Conservation (phyloP, 2,329 filamentous ascomycete genomes). For the Eurotiales sp. region DNA sequence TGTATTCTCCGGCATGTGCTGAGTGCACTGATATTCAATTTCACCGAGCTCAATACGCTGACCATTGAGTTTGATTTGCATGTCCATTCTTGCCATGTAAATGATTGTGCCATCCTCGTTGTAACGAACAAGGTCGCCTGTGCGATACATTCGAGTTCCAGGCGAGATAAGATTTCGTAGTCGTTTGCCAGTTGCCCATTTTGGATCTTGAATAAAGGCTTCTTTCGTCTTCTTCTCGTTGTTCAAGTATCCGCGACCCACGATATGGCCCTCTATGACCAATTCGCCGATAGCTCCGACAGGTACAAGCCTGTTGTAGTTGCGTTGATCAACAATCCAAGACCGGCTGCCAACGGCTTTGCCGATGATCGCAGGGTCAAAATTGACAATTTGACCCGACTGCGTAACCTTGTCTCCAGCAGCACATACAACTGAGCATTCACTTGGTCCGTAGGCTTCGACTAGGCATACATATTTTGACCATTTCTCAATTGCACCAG, state of each 20-base stretch:
- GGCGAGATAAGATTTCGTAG: conserved; percentile 16
- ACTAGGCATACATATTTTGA: conserved; percentile 38
- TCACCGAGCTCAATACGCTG: conserved; percentile 43
- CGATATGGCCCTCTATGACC: conserved; percentile 44
- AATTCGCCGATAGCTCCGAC: conserved; percentile 48
- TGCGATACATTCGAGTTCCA: conserved; percentile 32
- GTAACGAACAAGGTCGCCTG: conserved; percentile 30
- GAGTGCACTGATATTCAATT: conserved; percentile 30
- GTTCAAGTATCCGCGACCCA: conserved; percentile 44
- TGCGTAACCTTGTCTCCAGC: conserved; percentile 29
- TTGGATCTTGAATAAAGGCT: conserved; percentile 32
- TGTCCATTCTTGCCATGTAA: conserved; percentile 33
- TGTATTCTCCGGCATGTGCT: conserved; percentile 27
- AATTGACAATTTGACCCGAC: conserved; percentile 26
- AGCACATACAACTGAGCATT: conserved; percentile 36
- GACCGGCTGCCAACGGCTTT: conserved; percentile 29
- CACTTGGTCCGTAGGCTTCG: conserved; percentile 43
- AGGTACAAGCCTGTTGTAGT: conserved; percentile 35
- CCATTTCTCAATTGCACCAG: conserved; percentile 44
- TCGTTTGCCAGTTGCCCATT: conserved; percentile 25
- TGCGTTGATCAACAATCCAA: conserved; percentile 44
- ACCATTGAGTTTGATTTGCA: conserved; percentile 41
- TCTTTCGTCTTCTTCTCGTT: conserved; percentile 31
- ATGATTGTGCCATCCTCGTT: conserved; percentile 32
- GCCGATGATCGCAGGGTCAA: conserved; percentile 33